A percentile compares a stretch with the other conserved stretches of the same genome.
Conservation (phyloP, 2,329 filamentous ascomycete genomes). For the Apiospora sp. region DNA sequence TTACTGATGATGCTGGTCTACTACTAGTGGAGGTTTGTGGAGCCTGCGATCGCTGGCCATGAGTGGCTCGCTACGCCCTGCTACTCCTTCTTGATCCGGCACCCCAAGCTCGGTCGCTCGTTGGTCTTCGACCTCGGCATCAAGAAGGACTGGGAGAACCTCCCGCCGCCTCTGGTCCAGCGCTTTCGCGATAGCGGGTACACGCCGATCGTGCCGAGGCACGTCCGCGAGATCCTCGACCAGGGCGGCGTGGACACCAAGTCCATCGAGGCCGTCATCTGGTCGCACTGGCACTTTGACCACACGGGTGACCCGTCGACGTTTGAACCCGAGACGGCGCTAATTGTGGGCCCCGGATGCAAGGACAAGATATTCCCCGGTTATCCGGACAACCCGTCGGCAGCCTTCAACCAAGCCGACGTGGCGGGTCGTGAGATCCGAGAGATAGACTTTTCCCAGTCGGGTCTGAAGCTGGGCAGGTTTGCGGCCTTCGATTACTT, state of each 20-base stretch:
- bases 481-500: conserved; percentile 45
- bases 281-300: conserved; percentile 57
- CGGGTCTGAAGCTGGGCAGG: conserved; percentile 31
- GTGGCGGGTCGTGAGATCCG: conserved; percentile 35
- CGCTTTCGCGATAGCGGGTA: conserved; percentile 20
- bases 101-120: conserved; percentile 34
- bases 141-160: conserved; percentile 29
- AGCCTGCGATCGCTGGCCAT: conserved; percentile 41
- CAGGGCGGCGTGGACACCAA: conserved; percentile 31
- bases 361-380: conserved; percentile 37
- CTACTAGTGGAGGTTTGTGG: conserved; percentile 34
- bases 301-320: conserved; percentile 56
- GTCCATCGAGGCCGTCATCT: conserved; percentile 43
- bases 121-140: conserved; percentile 31
- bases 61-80: conserved; percentile 38
- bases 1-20: background rate
- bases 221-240: conserved; percentile 37
- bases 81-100: conserved; percentile 37
- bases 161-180: conserved; percentile 26
- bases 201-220: conserved; percentile 30
- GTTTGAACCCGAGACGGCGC: conserved; percentile 51
- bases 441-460: conserved; percentile 33
- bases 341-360: conserved; percentile 46
- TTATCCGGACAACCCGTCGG: conserved; percentile 32
- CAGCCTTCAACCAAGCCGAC: conserved; percentile 37